Conservation (phyloP, 805 yeast genomes). For the Phaffomyces antillensis region DNA sequence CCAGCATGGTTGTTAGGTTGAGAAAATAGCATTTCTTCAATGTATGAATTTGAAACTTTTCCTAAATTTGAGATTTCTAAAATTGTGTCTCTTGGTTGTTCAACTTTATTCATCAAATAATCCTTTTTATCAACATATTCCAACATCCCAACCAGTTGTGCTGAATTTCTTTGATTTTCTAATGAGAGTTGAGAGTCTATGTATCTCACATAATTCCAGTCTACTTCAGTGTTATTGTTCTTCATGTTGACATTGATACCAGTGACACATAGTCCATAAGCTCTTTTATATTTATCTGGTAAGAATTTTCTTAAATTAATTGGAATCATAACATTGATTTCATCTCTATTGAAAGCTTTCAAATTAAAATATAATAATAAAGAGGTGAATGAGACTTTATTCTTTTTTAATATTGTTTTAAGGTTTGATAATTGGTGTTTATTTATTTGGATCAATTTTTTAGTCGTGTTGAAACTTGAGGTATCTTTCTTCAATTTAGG, state of each 20-base stretch:
- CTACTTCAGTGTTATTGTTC: neutral
- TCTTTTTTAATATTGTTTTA: neutral
- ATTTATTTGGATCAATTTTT: slow-evolving; percentile 3
- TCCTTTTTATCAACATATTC: neutral
- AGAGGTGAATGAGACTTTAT: slow-evolving; percentile 5
- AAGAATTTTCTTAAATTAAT: slow-evolving; percentile 6
- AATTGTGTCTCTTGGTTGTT: neutral
- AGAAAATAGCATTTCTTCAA: slow-evolving; percentile 4
- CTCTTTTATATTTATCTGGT: neutral
- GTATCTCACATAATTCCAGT: slow-evolving; percentile 7
- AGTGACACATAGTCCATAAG: slow-evolving; percentile 1
- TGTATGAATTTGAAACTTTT: neutral
- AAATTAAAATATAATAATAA: slow-evolving; percentile 1
- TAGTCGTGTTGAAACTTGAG: slow-evolving; percentile 2
- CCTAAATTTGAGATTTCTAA: slow-evolving; percentile 9
- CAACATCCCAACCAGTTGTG: slow-evolving; percentile 7
- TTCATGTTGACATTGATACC: neutral
- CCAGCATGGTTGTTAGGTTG: slow-evolving; percentile 9
- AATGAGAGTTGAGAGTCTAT: neutral
- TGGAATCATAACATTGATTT: slow-evolving; percentile 2
- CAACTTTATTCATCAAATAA: neutral
- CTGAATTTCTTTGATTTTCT: neutral
- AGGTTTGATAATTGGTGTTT: neutral
- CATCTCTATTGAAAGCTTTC: neutral
- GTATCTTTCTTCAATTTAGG: neutral